phyloP scores from a whole-genome alignment of 768 basidiomycete species.

The Agaricus subrufescens region DNA sequence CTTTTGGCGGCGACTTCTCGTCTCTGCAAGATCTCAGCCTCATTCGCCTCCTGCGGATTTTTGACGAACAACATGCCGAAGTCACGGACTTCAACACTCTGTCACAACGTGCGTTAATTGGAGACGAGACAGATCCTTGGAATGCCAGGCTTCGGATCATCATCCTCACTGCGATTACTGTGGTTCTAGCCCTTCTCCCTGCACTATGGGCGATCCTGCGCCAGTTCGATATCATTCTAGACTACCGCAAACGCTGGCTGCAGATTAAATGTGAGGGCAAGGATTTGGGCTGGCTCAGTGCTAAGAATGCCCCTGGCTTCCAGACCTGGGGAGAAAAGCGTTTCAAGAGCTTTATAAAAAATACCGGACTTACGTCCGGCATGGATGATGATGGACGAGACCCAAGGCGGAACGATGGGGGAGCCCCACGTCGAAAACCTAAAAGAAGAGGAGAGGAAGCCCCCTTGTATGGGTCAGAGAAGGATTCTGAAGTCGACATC shows the following conservation, averaged over 20 bases:
- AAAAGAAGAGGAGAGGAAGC: slow-evolving; percentile 36
- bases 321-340: slow-evolving; percentile 69
- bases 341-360: slow-evolving; percentile 64
- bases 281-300: slow-evolving; percentile 76
- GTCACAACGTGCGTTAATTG: slow-evolving; percentile 26
- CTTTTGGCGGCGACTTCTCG: slow-evolving; percentile 57
- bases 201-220: slow-evolving; percentile 58
- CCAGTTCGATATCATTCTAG: slow-evolving; percentile 56
- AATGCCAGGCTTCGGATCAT: slow-evolving; percentile 62
- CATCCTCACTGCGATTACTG: slow-evolving; percentile 55
- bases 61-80: slow-evolving; percentile 40
- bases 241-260: slow-evolving; percentile 56
- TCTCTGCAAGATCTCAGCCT: slow-evolving; percentile 73
- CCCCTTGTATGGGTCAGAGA: slow-evolving; percentile 37
- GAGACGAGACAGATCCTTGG: slow-evolving; percentile 29
- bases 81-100: slow-evolving; percentile 24
- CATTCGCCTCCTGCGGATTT: slow-evolving; percentile 62
- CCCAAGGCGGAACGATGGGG: slow-evolving; percentile 22
- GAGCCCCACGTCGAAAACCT: slow-evolving; percentile 20
- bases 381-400: slow-evolving; percentile 28
- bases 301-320: slow-evolving; percentile 59
- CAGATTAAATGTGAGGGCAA: slow-evolving; percentile 59
- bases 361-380: slow-evolving; percentile 59
- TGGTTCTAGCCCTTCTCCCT: slow-evolving; percentile 61
- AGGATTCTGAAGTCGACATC: slow-evolving; percentile 57